Base-by-base conservation (phyloP, 2,329 filamentous ascomycete species). In the Curvularia hawaiiensis region DNA sequence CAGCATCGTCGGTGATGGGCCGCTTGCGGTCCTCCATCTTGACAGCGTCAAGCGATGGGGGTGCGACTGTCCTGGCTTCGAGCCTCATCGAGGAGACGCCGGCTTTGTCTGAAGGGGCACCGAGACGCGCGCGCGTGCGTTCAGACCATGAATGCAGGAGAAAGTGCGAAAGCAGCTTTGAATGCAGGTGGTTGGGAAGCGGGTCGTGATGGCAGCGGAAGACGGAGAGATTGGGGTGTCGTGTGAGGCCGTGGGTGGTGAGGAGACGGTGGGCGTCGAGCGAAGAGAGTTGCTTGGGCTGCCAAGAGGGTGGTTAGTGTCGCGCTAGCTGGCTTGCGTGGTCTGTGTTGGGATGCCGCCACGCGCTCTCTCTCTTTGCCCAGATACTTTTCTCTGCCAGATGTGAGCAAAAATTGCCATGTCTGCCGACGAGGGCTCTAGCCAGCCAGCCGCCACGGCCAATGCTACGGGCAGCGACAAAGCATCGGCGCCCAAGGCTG, bases 21-120 rank as follows among this genome's bases (percentile, higher is more conserved):
- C 95, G 88, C 86, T 99, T 99, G 86, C 95, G 92, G 84, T 98
- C 95, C 85, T 99, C 95, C 94, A 98, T 99, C 86, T 95, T 97
- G 83, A 88, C 83, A 81, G 91, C 84, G 85, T 88, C 88, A 78
- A 84, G 79, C 82, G 91, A 89, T 83, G 90, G 87, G 85, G 88
- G 86, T 84, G 88, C 84, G 79, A 88, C 84, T 79, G 87, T 85
- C 77, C 84, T 84, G 69, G 86, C 85, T 81, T 90, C 89, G 82
- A 90, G 88, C 85, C 90, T 86, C 91, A 96, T 96, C 85, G 92
- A 90, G 84, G 73, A 71, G 80, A 79, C 79, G 77, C 78, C 71
- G 77, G 74, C 56, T 61, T 39, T 58, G 59, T 47, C 54, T 50
- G 63, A 55, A 58, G 58, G 44, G 64, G 62, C 60, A 66, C 55